These are phyloP conservation scores for Backusella australiensis DNA, from an alignment of 192 early-diverging fungal species.

Conservation along the genomic window DNA sequence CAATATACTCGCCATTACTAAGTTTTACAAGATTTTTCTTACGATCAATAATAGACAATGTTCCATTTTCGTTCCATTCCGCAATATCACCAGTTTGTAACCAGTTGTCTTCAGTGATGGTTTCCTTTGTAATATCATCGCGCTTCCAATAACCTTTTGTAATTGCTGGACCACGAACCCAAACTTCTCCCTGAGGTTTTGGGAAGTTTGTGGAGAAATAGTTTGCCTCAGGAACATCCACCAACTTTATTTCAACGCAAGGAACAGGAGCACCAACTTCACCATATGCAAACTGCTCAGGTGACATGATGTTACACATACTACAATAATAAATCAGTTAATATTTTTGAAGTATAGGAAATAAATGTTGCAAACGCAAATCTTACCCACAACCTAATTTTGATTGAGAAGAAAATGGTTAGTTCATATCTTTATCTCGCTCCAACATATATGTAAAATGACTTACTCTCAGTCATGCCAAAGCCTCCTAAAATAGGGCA, in stretches of 20 bases:
- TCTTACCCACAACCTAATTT: conserved; percentile 15
- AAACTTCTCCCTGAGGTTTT: conserved; percentile 76
- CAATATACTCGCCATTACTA: conserved; percentile 88
- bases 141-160: conserved; percentile 82
- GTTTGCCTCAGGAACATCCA: conserved; percentile 59
- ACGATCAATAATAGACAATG: conserved; percentile 85
- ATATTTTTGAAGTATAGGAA: not conserved
- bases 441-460: not conserved
- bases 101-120: conserved; percentile 77
- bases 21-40: conserved; percentile 94
- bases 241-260: conserved; percentile 77
- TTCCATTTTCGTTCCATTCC: conserved; percentile 73
- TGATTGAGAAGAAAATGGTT: not conserved
- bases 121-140: conserved; percentile 60
- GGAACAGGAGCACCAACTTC: conserved; percentile 77
- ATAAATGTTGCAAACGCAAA: not conserved
- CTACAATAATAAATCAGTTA: conserved; percentile 25
- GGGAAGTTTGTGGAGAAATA: conserved; percentile 58
- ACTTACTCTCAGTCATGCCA: conserved; percentile 53
- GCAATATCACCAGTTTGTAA: conserved; percentile 89
- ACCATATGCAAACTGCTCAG: conserved; percentile 54
- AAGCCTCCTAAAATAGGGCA: conserved; percentile 88
- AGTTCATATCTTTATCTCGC: not conserved
- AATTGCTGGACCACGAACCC: conserved; percentile 75
- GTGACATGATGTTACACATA: conserved; percentile 65